phyloP scores from a whole-genome alignment of 1,139 yeast species.

The Arxiozyma slooffiae region DNA sequence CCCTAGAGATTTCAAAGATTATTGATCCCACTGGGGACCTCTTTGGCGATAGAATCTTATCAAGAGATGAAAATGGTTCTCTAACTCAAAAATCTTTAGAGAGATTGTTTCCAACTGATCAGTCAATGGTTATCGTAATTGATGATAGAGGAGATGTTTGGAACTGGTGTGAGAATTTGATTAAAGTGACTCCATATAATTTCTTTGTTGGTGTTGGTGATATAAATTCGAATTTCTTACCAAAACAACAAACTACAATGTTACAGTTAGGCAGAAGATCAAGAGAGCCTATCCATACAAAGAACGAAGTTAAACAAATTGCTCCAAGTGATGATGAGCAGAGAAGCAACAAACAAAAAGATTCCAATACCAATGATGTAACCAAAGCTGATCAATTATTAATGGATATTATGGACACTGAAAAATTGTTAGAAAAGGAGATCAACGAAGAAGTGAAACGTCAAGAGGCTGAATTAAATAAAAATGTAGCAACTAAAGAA shows the following conservation, averaged over 20 bases:
- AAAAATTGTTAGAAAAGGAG: conserved; percentile 25
- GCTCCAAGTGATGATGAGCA: background rate
- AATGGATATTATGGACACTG: conserved; percentile 29
- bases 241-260: conserved; percentile 59
- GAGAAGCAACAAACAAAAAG: background rate
- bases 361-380: background rate
- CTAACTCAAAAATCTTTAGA: conserved; percentile 80
- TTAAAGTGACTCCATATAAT: conserved; percentile 90
- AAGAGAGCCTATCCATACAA: conserved; percentile 9
- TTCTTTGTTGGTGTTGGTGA: conserved; percentile 97
- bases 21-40: conserved; percentile 82
- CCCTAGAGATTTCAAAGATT: conserved; percentile 77
- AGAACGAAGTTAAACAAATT: conserved; percentile 36
- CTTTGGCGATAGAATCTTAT: conserved; percentile 84
- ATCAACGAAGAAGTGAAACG: conserved; percentile 31
- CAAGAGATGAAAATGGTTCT: conserved; percentile 93
- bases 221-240: conserved; percentile 85
- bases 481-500: background rate
- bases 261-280: conserved; percentile 57
- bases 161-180: conserved; percentile 91
- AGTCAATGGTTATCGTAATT: conserved; percentile 90
- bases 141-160: conserved; percentile 99
- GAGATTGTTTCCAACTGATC: conserved; percentile 88
- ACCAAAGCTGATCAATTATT: conserved; percentile 27
- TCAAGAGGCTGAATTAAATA: conserved; percentile 22